Conservation (phyloP, 2,329 filamentous ascomycete species). For the Pseudopithomyces chartarum region DNA sequence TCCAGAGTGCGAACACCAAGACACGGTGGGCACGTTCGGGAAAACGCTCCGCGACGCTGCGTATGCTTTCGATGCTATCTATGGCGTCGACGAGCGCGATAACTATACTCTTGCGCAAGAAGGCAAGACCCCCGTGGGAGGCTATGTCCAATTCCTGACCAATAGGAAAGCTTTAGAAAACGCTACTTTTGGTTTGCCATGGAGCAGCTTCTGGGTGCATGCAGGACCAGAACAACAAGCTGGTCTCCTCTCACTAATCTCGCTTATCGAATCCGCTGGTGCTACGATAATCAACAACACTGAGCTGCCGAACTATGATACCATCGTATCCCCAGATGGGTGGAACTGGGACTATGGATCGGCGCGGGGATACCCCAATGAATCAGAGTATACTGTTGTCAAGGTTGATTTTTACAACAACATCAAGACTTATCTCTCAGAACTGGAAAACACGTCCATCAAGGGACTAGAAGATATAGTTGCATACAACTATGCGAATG, state of each 20-base stretch:
- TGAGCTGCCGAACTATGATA: constrained; percentile 67
- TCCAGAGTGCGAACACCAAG: constrained; percentile 70
- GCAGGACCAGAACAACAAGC: constrained; percentile 61
- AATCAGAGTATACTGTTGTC: constrained; percentile 74
- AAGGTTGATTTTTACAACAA: constrained; percentile 75
- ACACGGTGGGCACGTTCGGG: constrained; percentile 71
- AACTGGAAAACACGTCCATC: constrained; percentile 58
- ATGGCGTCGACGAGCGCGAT: constrained; percentile 66
- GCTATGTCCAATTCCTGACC: constrained; percentile 64
- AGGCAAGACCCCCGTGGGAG: constrained; percentile 58
- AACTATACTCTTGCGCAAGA: constrained; percentile 66
- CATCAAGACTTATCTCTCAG: constrained; percentile 66
- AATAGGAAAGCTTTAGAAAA: constrained; percentile 60
- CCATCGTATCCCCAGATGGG: constrained; percentile 67
- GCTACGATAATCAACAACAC: constrained; percentile 72
- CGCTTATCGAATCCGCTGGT: constrained; percentile 63
- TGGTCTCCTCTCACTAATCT: constrained; percentile 56
- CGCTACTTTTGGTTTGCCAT: constrained; percentile 72
- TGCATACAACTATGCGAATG: constrained; percentile 57
- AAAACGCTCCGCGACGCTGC: constrained; percentile 72
- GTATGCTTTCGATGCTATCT: constrained; percentile 70
- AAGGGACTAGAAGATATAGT: constrained; percentile 35
- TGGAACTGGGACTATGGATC: constrained; percentile 77
- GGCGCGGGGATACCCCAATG: constrained; percentile 67
- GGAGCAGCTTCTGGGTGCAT: constrained; percentile 72